Evolutionary conservation across 2,329 filamentous ascomycete species (phyloP).

Genomic region (Zymoseptoria crescenta): DNA sequence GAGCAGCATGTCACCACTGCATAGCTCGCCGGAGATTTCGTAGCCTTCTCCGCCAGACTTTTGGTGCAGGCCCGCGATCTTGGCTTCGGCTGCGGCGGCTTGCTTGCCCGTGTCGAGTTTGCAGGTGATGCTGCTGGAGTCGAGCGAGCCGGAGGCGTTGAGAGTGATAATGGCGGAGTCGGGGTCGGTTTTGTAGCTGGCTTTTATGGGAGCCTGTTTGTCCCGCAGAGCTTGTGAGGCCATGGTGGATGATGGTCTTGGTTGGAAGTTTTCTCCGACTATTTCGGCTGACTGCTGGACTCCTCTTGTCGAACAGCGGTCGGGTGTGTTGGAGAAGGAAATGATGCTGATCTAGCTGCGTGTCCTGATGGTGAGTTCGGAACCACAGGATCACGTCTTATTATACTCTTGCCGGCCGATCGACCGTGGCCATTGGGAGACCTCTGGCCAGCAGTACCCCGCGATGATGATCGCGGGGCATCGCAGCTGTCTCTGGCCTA

Average conservation of each 20-base stretch:
- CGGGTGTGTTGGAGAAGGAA: not conserved
- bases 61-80: conserved; percentile 41
- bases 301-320: no score
- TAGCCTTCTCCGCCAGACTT: conserved; percentile 40
- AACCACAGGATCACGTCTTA: not conserved
- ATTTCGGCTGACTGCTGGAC: no score
- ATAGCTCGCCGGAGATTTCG: conserved; percentile 40
- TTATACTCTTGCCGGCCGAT: not conserved
- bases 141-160: conserved; percentile 38
- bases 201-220: conserved; percentile 44
- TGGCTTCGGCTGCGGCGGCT: conserved; percentile 34
- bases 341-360: not conserved
- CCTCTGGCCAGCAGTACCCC: not conserved
- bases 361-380: not conserved
- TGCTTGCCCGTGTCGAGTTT: conserved; percentile 38
- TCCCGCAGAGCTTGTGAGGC: conserved; percentile 33
- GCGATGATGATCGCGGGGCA: not conserved
- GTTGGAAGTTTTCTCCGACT: not conserved
- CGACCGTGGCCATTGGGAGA: not conserved
- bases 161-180: conserved; percentile 41
- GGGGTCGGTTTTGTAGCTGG: conserved; percentile 38
- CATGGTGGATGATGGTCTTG: conserved; percentile 7
- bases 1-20: conserved; percentile 44
- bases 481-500: not conserved
- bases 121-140: conserved; percentile 41